These are phyloP conservation scores for Cladophialophora bantiana DNA, from an alignment of 2,329 filamentous ascomycete species.

Conservation along the genomic window DNA sequence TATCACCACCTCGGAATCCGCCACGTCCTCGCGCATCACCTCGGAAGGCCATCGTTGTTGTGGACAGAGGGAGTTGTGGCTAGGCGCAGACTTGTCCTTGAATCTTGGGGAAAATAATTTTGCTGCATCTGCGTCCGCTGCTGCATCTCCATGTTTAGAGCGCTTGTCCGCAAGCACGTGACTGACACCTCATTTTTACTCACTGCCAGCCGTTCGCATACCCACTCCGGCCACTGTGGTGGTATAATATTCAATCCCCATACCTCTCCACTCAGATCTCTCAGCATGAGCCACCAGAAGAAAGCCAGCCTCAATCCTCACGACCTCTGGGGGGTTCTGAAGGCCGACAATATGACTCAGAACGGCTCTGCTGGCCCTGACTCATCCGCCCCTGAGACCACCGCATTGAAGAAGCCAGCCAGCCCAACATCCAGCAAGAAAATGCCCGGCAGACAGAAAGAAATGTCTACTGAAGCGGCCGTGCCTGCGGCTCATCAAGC, in stretches of 20 bases:
- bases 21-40: slow-evolving; percentile 61
- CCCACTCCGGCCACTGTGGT: slow-evolving; percentile 13
- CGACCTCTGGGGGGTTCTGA: slow-evolving; percentile 40
- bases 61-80: slow-evolving; percentile 24
- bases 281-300: slow-evolving; percentile 39
- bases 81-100: neutral
- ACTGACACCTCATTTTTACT: slow-evolving; percentile 22
- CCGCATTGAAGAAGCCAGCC: slow-evolving; percentile 39
- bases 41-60: slow-evolving; percentile 68
- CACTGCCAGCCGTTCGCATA: neutral
- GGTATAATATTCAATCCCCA: slow-evolving; percentile 27
- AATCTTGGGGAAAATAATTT: slow-evolving; percentile 32
- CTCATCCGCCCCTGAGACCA: slow-evolving; percentile 40
- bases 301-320: slow-evolving; percentile 40
- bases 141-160: slow-evolving; percentile 27
- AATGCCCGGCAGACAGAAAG: slow-evolving; percentile 37
- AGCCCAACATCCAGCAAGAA: slow-evolving; percentile 46
- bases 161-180: slow-evolving; percentile 31
- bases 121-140: slow-evolving; percentile 10
- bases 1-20: slow-evolving; percentile 60
- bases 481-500: slow-evolving; percentile 42
- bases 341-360: slow-evolving; percentile 34
- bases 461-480: slow-evolving; percentile 43
- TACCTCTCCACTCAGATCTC: slow-evolving; percentile 23
- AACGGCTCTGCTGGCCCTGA: slow-evolving; percentile 33